Evolutionary conservation across 805 yeast species (phyloP).

Genomic region (Zygoascus bituminiphila): DNA sequence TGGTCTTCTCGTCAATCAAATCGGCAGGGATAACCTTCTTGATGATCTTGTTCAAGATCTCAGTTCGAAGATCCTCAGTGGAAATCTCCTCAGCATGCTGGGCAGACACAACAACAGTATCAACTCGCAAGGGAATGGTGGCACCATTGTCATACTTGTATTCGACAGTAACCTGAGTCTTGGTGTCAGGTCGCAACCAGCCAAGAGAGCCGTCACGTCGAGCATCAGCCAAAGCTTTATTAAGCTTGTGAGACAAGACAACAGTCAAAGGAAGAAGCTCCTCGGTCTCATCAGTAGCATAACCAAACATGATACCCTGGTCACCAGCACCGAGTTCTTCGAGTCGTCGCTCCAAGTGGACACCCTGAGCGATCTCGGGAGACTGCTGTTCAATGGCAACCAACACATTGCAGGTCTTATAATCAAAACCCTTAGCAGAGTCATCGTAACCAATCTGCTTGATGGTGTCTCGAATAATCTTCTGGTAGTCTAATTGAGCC

Average conservation of each 20-base stretch:
- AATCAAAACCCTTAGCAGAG: constrained; percentile 95
- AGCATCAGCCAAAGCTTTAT: constrained; percentile 93
- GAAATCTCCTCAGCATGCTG: constrained; percentile 96
- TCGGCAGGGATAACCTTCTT: constrained; percentile 88
- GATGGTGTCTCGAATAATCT: constrained; percentile 95
- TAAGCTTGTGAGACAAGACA: constrained; percentile 88
- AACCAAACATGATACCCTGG: constrained; percentile 99
- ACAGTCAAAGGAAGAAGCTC: constrained; percentile 95
- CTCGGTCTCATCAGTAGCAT: constrained; percentile 98
- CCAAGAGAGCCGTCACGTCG: constrained; percentile 91
- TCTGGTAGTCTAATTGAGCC: constrained; percentile 92
- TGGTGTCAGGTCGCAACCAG: constrained; percentile 99
- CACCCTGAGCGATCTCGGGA: constrained; percentile 98
- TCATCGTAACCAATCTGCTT: constrained; percentile 97
- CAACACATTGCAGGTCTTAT: constrained; percentile 97
- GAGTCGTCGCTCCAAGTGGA: constrained; percentile 87
- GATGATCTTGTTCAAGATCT: constrained; percentile 70
- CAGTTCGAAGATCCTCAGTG: constrained; percentile 82
- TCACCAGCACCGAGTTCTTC: constrained; percentile 99
- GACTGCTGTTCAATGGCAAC: constrained; percentile 99
- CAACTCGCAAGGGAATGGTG: constrained; percentile 91
- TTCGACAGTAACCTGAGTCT: constrained; percentile 98
- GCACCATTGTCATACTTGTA: constrained; percentile 93
- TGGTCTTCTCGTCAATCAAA: constrained; percentile 87
- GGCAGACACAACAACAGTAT: constrained; percentile 94